Base-by-base conservation (phyloP, 768 basidiomycete species). In the Rhizopogon vulgaris region DNA sequence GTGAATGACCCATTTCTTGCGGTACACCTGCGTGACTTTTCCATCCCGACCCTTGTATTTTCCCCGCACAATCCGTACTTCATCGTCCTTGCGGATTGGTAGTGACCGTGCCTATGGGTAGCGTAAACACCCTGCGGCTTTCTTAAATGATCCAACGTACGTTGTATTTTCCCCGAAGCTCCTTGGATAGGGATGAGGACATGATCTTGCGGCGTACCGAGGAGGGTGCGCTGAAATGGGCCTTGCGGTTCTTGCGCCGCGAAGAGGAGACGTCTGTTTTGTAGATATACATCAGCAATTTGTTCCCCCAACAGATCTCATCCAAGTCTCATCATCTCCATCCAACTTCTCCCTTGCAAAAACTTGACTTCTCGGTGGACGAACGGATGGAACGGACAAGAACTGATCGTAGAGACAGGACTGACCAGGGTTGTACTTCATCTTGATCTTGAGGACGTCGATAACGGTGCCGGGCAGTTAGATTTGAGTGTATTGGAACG, bases 41-140 rank as follows among this genome's bases (percentile, higher is more conserved):
- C 95, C 95, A 79, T 99, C 95, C 67, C 94, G 84, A 48, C 96
- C 95, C 80, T 96, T 96, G 83, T 96, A 94, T 72, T 95, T 94
- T 52, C 95, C 95, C 58, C 95, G 83, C 55, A 97, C 90, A 63
- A 99, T 93, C 67, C 87, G 78, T 58, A 98, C 95, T 75, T 98
- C 95, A 71, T 99, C 95, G 63, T 97, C 95, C 72, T 97, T 97
- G 67, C 96, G 89, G 65, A 98, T 83, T 51, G 96, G 93, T 55
- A 97, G 74, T 53, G 94, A 91, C 60, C 94, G 94, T 60, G 84
- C 74, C 93, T 95, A 60, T 47, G 34, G 39, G 22, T 7, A 46
- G 22, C 15, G 10, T 46, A 24, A 46, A 46, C 45, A 34, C 9
- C 43, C 2, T 22, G 32, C 22, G 45, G 18, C 45, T 36, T 15